These are phyloP conservation scores for Pholiota adiposa DNA, from an alignment of 1,284 basidiomycete genomes.

Conservation along the genomic window DNA sequence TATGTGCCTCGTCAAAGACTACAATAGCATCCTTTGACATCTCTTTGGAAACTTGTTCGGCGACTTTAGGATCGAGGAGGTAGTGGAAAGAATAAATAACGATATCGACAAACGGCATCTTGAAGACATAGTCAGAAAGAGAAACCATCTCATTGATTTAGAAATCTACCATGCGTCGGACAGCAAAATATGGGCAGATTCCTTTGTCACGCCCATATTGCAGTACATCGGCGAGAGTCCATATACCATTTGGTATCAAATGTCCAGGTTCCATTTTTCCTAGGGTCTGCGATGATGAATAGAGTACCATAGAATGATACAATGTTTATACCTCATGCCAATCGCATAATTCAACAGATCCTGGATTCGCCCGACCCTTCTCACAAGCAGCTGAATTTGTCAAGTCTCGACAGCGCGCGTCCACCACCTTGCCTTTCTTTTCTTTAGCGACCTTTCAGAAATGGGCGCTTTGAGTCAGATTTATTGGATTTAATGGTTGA, in stretches of 20 bases:
- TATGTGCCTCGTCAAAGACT: conserved; percentile 99
- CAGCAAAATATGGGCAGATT: conserved; percentile 95
- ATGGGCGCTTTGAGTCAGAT: conserved; percentile 1
- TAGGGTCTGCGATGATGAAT: conserved; percentile 36
- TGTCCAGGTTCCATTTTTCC: conserved; percentile 82
- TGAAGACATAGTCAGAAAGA: conserved; percentile 16
- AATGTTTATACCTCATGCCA: conserved; percentile 86
- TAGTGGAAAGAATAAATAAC: conserved; percentile 99
- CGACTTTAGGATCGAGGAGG: conserved; percentile 97
- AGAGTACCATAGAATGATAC: not conserved
- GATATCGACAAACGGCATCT: conserved; percentile 96
- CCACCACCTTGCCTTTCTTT: conserved; percentile 97
- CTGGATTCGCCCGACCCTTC: conserved; percentile 87
- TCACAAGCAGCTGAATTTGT: conserved; percentile 88
- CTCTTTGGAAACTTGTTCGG: conserved; percentile 98
- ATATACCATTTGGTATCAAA: conserved; percentile 87
- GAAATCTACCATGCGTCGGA: conserved; percentile 85
- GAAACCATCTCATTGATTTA: not conserved
- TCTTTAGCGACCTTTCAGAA: conserved; percentile 82
- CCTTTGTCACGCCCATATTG: conserved; percentile 87
- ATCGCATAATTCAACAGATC: conserved; percentile 90
- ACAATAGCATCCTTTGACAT: conserved; percentile 98
- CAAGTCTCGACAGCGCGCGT: conserved; percentile 95
- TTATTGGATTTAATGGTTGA: conserved; percentile 12
- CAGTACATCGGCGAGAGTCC: conserved; percentile 94